Conservation (phyloP, 2,329 filamentous ascomycete species). For the Onygena corvina region DNA sequence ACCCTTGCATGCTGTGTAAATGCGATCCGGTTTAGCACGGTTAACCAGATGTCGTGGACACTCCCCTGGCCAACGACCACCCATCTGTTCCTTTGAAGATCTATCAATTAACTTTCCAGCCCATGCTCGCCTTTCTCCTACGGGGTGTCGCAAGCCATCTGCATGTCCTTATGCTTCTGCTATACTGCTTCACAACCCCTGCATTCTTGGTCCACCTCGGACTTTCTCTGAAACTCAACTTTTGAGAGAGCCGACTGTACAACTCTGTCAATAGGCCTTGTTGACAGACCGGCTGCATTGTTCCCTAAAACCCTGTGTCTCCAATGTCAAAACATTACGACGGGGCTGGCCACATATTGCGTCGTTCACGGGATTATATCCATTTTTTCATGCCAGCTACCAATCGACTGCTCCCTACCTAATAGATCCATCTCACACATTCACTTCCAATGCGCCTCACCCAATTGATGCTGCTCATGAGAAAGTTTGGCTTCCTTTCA, state of each 20-base stretch:
- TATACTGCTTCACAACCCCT: constrained; percentile 12
- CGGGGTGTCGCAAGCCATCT: constrained; percentile 6
- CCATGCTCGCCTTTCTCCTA: constrained; percentile 7
- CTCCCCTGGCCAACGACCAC: constrained; percentile 18
- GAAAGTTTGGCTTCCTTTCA: background rate
- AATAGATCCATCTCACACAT: background rate
- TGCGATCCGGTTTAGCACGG: constrained; percentile 12
- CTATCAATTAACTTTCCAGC: constrained; percentile 7
- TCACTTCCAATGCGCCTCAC: background rate
- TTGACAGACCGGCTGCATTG: constrained; percentile 7
- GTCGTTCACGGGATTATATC: constrained; percentile 16
- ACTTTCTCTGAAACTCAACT: constrained; percentile 6
- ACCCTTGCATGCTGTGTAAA: constrained; percentile 9
- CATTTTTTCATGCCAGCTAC: background rate
- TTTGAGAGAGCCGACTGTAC: constrained; percentile 23
- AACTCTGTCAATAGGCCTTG: constrained; percentile 15
- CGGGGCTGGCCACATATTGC: constrained; percentile 14
- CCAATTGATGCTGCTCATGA: constrained; percentile 5
- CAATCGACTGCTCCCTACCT: background rate
- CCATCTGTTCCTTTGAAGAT: constrained; percentile 18
- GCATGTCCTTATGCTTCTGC: constrained; percentile 1
- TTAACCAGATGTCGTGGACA: constrained; percentile 28
- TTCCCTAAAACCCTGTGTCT: constrained; percentile 12
- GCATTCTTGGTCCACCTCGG: constrained; percentile 6
- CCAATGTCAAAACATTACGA: constrained; percentile 5